Evolutionary conservation across 1,284 basidiomycete species (phyloP).

Genomic region (Puccinia brachypodii): DNA sequence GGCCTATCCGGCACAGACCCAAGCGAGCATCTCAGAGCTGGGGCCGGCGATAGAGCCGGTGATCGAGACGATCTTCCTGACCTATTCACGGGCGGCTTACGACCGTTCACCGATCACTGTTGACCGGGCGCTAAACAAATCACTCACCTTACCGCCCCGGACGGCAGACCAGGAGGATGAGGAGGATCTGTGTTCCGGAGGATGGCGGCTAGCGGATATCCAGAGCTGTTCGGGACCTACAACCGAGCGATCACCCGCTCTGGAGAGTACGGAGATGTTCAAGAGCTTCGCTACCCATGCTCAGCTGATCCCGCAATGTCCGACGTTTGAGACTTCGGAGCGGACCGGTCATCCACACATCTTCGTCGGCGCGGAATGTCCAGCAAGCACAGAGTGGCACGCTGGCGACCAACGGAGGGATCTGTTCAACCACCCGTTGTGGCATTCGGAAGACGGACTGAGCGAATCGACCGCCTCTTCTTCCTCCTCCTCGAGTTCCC

Average conservation of each 20-base stretch:
- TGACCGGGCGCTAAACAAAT: conserved; percentile 14
- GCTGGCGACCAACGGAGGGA: too few relatives aligned
- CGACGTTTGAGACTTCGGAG: too few relatives aligned
- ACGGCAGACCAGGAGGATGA: background rate
- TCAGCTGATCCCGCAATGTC: too few relatives aligned
- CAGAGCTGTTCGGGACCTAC: too few relatives aligned
- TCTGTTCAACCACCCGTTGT: background rate
- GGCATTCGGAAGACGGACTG: background rate
- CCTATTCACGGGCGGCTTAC: conserved; percentile 5
- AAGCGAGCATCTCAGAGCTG: too few relatives aligned
- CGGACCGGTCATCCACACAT: background rate
- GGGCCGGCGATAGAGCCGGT: background rate
- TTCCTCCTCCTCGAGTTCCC: background rate
- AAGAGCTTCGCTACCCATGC: too few relatives aligned
- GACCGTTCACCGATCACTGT: conserved; percentile 18
- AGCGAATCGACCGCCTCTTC: background rate
- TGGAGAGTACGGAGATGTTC: too few relatives aligned
- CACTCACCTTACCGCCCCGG: background rate
- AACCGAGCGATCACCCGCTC: too few relatives aligned
- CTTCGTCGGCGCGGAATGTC: background rate
- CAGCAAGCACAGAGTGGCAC: background rate
- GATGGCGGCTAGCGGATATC: background rate
- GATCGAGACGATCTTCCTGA: conserved; percentile 20
- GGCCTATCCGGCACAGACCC: too few relatives aligned
- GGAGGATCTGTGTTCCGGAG: too few relatives aligned